Conservation (phyloP, 192 early-diverging fungal genomes). For the Coemansia sp. region DNA sequence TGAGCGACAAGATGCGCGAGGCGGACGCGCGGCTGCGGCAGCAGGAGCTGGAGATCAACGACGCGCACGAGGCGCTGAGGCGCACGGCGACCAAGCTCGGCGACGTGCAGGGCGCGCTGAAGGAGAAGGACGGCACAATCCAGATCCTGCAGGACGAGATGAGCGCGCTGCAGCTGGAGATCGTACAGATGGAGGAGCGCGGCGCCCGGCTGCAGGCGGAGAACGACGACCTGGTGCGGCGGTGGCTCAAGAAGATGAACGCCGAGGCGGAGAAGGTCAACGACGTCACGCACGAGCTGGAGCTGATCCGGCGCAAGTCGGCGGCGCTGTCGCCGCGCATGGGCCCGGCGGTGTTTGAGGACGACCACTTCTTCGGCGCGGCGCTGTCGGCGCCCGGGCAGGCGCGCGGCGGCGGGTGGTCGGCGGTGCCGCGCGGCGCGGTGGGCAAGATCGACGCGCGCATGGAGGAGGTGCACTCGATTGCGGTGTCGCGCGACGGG, state of each 20-base stretch:
- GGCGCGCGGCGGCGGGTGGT: slow-evolving; percentile 19
- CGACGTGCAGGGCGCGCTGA: slow-evolving; percentile 57
- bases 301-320: slow-evolving; percentile 64
- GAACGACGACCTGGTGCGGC: slow-evolving; percentile 83
- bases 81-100: slow-evolving; percentile 26
- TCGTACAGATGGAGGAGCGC: slow-evolving; percentile 73
- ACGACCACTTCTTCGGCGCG: slow-evolving; percentile 42
- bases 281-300: slow-evolving; percentile 87
- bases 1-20: slow-evolving; percentile 79
- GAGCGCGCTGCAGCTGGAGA: slow-evolving; percentile 86
- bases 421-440: slow-evolving; percentile 36
- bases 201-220: slow-evolving; percentile 74
- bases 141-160: slow-evolving; percentile 95
- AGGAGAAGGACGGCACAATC: slow-evolving; percentile 92
- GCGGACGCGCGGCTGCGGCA: slow-evolving; percentile 67
- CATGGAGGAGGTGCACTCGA: slow-evolving; percentile 78
- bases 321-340: slow-evolving; percentile 37
- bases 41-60: slow-evolving; percentile 43
- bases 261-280: slow-evolving; percentile 93
- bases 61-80: slow-evolving; percentile 47
- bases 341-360: slow-evolving; percentile 27
- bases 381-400: slow-evolving; percentile 18
- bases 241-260: slow-evolving; percentile 92
- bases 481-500: slow-evolving; percentile 72
- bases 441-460: slow-evolving; percentile 50